Percentiles rank a stretch among this genome's conserved stretches.
Conservation (phyloP, 495 filamentous ascomycete genomes). For the Astrothelium macrocarpum region DNA sequence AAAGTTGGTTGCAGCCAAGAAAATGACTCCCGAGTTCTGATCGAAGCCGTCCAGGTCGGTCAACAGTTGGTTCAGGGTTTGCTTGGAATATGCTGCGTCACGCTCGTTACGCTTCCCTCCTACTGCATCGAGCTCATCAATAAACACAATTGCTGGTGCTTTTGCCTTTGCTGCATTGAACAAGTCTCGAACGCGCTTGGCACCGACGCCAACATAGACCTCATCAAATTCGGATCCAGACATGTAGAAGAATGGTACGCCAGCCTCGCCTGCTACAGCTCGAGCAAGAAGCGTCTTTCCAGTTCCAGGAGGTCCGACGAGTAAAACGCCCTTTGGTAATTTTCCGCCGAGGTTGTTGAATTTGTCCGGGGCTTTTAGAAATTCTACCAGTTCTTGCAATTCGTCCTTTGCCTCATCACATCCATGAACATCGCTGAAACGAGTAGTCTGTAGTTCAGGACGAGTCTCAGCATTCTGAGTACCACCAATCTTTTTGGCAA, state of each 20-base stretch:
- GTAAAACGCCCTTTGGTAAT: constrained; percentile 88
- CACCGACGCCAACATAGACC: constrained; percentile 94
- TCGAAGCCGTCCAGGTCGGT: constrained; percentile 98
- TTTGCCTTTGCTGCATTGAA: constrained; percentile 80
- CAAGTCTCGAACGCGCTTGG: constrained; percentile 95
- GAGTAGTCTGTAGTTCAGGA: constrained; percentile 77
- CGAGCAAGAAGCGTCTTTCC: constrained; percentile 97
- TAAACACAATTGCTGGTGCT: constrained; percentile 93
- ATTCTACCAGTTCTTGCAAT: constrained; percentile 92
- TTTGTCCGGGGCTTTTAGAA: constrained; percentile 80
- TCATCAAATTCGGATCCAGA: constrained; percentile 98
- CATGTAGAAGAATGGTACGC: constrained; percentile 99
- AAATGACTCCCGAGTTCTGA: constrained; percentile 85
- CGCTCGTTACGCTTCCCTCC: constrained; percentile 87
- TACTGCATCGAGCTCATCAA: constrained; percentile 94
- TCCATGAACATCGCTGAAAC: constrained; percentile 91
- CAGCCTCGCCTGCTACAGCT: constrained; percentile 92
- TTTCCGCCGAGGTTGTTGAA: constrained; percentile 91
- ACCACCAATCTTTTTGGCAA: constrained; percentile 67
- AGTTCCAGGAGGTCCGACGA: constrained; percentile 92
- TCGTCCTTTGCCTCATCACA: constrained; percentile 98
- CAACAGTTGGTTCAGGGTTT: constrained; percentile 92
- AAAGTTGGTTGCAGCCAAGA: constrained; percentile 93
- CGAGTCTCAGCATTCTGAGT: constrained; percentile 69
- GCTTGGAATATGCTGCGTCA: constrained; percentile 92